Percentiles rank a stretch among this genome's conserved stretches.
Conservation (phyloP, 2,329 filamentous ascomycete species). For the Aspergillus ochraceus region DNA sequence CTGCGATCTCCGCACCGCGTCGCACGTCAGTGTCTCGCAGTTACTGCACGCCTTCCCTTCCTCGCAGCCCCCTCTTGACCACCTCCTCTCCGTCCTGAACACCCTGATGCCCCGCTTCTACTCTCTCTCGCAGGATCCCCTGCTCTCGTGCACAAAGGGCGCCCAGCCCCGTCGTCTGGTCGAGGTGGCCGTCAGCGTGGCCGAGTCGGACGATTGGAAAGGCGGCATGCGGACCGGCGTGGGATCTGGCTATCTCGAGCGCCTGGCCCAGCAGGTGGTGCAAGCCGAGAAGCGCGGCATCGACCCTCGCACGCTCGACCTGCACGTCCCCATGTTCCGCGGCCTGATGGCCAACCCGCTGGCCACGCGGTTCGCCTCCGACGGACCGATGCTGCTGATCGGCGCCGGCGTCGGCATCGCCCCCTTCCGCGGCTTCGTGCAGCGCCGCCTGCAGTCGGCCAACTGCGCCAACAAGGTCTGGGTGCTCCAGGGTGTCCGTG, state of each 20-base stretch:
- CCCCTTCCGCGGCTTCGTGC: constrained; percentile 95
- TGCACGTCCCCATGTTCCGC: constrained; percentile 95
- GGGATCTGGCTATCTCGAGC: constrained; percentile 90
- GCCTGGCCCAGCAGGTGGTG: constrained; percentile 72
- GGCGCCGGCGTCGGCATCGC: constrained; percentile 96
- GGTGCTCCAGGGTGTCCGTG: constrained; percentile 92
- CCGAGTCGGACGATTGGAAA: constrained; percentile 80
- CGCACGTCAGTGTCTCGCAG: constrained; percentile 81
- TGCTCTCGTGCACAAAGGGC: constrained; percentile 71
- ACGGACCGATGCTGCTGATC: constrained; percentile 96
- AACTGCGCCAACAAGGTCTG: constrained; percentile 98
- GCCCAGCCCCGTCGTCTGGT: constrained; percentile 75
- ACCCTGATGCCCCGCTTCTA: constrained; percentile 98
- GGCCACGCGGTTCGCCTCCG: constrained; percentile 84
- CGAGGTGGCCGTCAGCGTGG: constrained; percentile 95
- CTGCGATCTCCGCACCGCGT: constrained; percentile 89
- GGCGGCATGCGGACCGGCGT: constrained; percentile 74
- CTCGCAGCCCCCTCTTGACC: constrained; percentile 80
- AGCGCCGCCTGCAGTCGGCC: constrained; percentile 87
- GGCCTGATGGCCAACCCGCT: constrained; percentile 97
- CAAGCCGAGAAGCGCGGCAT: constrained; percentile 63
- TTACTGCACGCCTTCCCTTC: constrained; percentile 90
- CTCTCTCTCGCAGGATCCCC: constrained; percentile 93
- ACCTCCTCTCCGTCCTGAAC: constrained; percentile 75
- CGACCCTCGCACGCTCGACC: constrained; percentile 53